These are phyloP conservation scores for Trichaptum fuscoviolaceum DNA, from an alignment of 768 basidiomycete genomes.

Conservation along the genomic window DNA sequence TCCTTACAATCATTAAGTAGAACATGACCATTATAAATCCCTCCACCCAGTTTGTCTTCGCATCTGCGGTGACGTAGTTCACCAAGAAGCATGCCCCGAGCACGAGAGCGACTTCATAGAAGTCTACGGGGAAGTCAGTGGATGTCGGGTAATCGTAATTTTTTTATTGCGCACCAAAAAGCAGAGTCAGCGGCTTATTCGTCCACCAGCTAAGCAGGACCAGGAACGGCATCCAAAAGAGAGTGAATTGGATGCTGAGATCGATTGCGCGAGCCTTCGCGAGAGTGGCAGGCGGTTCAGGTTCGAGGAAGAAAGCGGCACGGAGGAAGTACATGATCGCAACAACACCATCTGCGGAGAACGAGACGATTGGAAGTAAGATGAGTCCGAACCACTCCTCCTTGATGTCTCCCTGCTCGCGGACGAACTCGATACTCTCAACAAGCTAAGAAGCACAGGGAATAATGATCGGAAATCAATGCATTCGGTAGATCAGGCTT, in stretches of 20 bases:
- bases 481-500: background rate
- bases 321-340: slow-evolving; percentile 54
- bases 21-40: slow-evolving; percentile 62
- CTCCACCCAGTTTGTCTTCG: slow-evolving; percentile 78
- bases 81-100: slow-evolving; percentile 70
- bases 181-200: slow-evolving; percentile 50
- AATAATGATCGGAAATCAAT: background rate
- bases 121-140: slow-evolving; percentile 36
- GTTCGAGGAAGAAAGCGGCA: slow-evolving; percentile 35
- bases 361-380: slow-evolving; percentile 67
- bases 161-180: slow-evolving; percentile 54
- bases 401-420: slow-evolving; percentile 35
- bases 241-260: slow-evolving; percentile 68
- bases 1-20: slow-evolving; percentile 62
- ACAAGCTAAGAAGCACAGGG: slow-evolving; percentile 48
- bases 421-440: slow-evolving; percentile 55
- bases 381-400: slow-evolving; percentile 74
- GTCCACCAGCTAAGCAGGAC: slow-evolving; percentile 67
- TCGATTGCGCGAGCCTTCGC: slow-evolving; percentile 71
- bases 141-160: background rate
- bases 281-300: slow-evolving; percentile 45
- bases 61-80: slow-evolving; percentile 74
- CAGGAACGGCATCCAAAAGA: slow-evolving; percentile 77
- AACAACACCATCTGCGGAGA: slow-evolving; percentile 63
- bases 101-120: slow-evolving; percentile 62